Conservation (phyloP, 106 monocot genomes). For the Acanthochlamys bracteata region DNA sequence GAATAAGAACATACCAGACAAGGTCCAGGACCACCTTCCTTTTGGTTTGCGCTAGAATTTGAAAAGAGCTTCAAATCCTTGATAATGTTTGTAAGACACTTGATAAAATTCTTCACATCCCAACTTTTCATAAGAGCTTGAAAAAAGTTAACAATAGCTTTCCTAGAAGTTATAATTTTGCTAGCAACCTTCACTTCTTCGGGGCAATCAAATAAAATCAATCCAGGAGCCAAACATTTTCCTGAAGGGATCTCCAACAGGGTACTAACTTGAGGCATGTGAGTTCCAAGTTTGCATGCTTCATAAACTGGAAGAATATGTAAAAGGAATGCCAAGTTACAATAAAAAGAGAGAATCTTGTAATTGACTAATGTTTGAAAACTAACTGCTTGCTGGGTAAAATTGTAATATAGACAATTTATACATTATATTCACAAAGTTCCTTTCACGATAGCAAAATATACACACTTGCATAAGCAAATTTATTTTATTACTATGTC, state of each 20-base stretch:
- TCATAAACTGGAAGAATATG: conserved; percentile 67
- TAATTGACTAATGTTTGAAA: no score
- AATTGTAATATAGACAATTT: no score
- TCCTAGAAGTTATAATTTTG: conserved; percentile 29
- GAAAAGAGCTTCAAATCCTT: conserved; percentile 50
- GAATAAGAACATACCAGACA: conserved; percentile 40
- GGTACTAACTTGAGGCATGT: conserved; percentile 44
- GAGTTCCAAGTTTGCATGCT: conserved; percentile 79
- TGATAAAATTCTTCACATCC: conserved; percentile 48
- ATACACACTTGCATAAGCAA: no score
- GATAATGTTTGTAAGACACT: conserved; percentile 43
- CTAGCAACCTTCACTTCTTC: conserved; percentile 47
- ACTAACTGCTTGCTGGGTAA: no score
- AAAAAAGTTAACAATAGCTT: conserved; percentile 57
- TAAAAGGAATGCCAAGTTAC: not conserved
- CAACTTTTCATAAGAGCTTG: conserved; percentile 50
- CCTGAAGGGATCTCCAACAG: conserved; percentile 45
- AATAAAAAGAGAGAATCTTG: not conserved
- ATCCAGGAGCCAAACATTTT: conserved; percentile 46
- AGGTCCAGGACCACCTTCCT: conserved; percentile 55
- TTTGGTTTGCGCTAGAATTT: conserved; percentile 42
- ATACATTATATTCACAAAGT: no score
- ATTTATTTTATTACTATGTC: no score
- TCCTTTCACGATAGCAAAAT: no score
- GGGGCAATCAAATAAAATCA: conserved; percentile 75